These are phyloP conservation scores for Ceratocystis papillata DNA, from an alignment of 2,329 filamentous ascomycete genomes.

Conservation along the genomic window DNA sequence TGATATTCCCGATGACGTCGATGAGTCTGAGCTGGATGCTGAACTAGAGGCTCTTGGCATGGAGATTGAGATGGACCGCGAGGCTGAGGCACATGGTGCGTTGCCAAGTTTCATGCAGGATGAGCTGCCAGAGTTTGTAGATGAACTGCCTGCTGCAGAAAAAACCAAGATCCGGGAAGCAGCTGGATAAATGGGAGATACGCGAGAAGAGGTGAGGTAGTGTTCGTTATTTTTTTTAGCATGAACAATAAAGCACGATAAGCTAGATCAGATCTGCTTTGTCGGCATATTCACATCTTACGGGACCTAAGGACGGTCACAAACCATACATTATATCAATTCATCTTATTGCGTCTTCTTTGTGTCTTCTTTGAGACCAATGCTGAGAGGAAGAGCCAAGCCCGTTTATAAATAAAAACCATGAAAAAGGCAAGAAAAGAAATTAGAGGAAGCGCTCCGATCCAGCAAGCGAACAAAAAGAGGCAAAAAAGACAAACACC, in stretches of 20 bases:
- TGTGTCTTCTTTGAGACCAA: neutral
- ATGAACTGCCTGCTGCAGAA: conserved; percentile 66
- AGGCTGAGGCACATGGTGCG: conserved; percentile 44
- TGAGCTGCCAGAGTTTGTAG: conserved; percentile 80
- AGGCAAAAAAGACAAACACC: conserved; percentile 3
- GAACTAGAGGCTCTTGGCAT: conserved; percentile 90
- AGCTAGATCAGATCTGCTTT: neutral
- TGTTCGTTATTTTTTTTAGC: neutral
- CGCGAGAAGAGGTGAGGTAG: neutral
- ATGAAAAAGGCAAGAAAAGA: neutral
- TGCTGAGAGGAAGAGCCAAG: neutral
- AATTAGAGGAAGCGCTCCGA: neutral
- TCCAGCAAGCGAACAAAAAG: conserved; percentile 1
- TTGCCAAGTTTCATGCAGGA: conserved; percentile 84
- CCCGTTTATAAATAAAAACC: neutral
- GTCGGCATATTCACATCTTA: neutral
- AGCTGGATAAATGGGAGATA: conserved; percentile 38
- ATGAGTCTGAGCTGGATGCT: conserved; percentile 91
- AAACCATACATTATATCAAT: neutral
- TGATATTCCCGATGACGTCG: conserved; percentile 91
- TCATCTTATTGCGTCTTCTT: neutral
- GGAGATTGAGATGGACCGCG: conserved; percentile 78
- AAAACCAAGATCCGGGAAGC: conserved; percentile 77
- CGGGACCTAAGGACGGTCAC: neutral
- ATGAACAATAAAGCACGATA: no score